Evolutionary conservation across 345 rosid genomes (phyloP).

Genomic region (Populus pruinosa): DNA sequence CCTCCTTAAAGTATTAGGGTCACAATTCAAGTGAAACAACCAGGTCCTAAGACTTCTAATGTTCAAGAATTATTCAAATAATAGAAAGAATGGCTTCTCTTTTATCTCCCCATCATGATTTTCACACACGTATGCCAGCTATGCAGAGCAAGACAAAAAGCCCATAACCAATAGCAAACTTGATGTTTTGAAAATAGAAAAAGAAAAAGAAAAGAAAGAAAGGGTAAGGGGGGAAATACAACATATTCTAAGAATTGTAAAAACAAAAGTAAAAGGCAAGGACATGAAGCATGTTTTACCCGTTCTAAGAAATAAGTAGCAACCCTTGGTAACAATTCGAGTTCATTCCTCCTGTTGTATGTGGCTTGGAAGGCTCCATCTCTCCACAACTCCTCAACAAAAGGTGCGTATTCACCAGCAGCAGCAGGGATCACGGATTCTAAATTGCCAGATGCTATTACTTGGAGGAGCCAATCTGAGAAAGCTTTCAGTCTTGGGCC

Average conservation of each 20-base stretch:
- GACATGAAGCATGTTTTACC: slow-evolving; percentile 37
- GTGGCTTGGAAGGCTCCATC: slow-evolving; percentile 80
- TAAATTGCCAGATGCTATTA: slow-evolving; percentile 63
- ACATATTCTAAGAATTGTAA: background rate
- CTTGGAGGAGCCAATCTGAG: slow-evolving; percentile 71
- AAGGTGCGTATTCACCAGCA: slow-evolving; percentile 57
- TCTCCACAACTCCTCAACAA: slow-evolving; percentile 64
- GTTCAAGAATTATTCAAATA: background rate
- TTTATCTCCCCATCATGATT: background rate
- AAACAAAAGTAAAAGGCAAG: background rate
- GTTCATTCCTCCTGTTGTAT: slow-evolving; percentile 62
- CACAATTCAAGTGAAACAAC: background rate
- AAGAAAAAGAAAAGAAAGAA: background rate
- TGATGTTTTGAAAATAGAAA: background rate
- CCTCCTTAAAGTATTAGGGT: background rate
- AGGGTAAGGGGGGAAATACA: background rate
- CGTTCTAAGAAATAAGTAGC: slow-evolving; percentile 83
- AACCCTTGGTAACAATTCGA: slow-evolving; percentile 59
- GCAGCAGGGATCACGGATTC: slow-evolving; percentile 63
- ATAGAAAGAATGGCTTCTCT: background rate
- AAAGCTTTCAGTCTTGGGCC: slow-evolving; percentile 52
- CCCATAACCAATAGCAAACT: background rate
- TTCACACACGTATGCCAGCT: background rate
- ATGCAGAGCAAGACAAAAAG: background rate
- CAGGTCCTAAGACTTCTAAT: slow-evolving; percentile 1